Percentiles rank a stretch among this genome's conserved stretches.
phyloP scores from a whole-genome alignment of 108 stramenopile species.

The Stephanodiscus minutulus region DNA sequence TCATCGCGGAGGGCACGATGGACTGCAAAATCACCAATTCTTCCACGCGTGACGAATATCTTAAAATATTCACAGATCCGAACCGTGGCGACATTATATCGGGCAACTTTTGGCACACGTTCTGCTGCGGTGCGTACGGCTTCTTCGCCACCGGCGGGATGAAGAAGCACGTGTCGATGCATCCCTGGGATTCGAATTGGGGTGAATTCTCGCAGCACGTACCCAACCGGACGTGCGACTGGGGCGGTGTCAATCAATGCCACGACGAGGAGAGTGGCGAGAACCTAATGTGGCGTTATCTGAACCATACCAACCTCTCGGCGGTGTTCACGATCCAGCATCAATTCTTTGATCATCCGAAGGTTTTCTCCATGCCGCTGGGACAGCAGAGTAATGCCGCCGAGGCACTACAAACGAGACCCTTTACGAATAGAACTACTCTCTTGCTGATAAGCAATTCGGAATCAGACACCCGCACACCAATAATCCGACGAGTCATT shows the following conservation, averaged over 20 bases:
- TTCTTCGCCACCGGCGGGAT: slow-evolving; percentile 1
- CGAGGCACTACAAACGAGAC: not conserved
- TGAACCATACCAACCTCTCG: slow-evolving; percentile 45
- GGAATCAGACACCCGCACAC: slow-evolving; percentile 15
- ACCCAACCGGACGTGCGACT: not conserved
- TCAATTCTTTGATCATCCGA: slow-evolving; percentile 55
- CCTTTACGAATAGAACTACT: slow-evolving; percentile 31
- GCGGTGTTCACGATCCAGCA: slow-evolving; percentile 54
- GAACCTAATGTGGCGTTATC: slow-evolving; percentile 19
- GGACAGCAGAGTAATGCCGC: slow-evolving; percentile 1
- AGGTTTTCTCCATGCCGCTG: slow-evolving; percentile 54
- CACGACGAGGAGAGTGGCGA: not conserved
- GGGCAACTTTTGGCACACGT: not conserved
- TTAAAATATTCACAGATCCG: not conserved
- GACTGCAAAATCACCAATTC: not conserved
- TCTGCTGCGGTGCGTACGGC: not conserved
- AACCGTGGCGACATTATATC: not conserved
- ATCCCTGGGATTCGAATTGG: not conserved
- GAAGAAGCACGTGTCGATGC: not conserved
- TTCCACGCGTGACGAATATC: too few relatives aligned
- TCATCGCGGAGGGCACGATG: slow-evolving; percentile 14
- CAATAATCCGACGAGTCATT: slow-evolving; percentile 41
- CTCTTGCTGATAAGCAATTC: slow-evolving; percentile 47
- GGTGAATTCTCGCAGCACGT: not conserved
- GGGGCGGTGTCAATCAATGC: not conserved